A percentile compares a stretch with the other conserved stretches of the same genome.
phyloP scores from a whole-genome alignment of 441 rosid species.

The Euphorbia schlechtendalii region DNA sequence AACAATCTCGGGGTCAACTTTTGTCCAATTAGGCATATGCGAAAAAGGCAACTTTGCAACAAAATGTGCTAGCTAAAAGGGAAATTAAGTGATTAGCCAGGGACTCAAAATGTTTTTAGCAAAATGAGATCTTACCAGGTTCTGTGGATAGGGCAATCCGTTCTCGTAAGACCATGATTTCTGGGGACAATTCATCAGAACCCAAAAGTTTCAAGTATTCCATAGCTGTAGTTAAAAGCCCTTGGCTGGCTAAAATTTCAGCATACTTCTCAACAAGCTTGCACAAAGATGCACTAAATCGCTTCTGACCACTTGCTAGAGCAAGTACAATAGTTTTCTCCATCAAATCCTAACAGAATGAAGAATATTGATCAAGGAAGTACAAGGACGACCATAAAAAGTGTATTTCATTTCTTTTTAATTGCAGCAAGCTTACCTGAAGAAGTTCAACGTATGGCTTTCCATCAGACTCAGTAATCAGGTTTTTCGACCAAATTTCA shows the following conservation, averaged over 20 bases:
- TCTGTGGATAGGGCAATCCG: slow-evolving; percentile 64
- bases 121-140: slow-evolving; percentile 41
- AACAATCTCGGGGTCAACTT: too few species aligned
- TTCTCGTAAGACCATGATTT: slow-evolving; percentile 76
- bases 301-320: slow-evolving; percentile 92
- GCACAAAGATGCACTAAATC: slow-evolving; percentile 84
- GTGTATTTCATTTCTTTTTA: slow-evolving; percentile 8
- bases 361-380: slow-evolving; percentile 15
- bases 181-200: slow-evolving; percentile 80
- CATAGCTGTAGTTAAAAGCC: slow-evolving; percentile 70
- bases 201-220: slow-evolving; percentile 83
- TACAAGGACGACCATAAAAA: neutral
- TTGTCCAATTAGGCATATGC: too few species aligned
- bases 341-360: slow-evolving; percentile 79
- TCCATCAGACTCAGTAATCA: slow-evolving; percentile 57
- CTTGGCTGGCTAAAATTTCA: slow-evolving; percentile 97
- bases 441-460: slow-evolving; percentile 82
- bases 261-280: slow-evolving; percentile 98
- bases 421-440: slow-evolving; percentile 51
- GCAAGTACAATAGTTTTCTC: slow-evolving; percentile 98
- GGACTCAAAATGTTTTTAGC: too few species aligned
- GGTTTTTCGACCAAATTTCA: slow-evolving; percentile 94
- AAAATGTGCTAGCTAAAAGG: too few species aligned
- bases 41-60: too few species aligned
- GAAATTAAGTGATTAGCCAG: too few species aligned